Conservation (phyloP, 305 asterid species). For the Vinca major region DNA sequence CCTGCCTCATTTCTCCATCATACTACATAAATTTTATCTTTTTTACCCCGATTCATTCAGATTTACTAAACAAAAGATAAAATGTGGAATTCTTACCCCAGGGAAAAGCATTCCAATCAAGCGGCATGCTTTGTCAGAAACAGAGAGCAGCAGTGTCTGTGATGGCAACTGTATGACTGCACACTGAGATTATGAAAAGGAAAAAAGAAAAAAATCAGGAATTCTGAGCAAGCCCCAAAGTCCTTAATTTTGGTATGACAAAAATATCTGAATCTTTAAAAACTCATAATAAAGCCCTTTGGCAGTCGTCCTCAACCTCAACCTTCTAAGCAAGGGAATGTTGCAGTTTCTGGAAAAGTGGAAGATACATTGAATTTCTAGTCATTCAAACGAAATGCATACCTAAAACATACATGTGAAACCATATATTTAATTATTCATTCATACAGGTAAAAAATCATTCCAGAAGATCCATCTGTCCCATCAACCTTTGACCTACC, state of each 20-base stretch:
- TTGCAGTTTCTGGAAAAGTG: background rate
- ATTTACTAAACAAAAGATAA: background rate
- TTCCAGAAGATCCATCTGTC: background rate
- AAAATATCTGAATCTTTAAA: background rate
- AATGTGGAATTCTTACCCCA: conserved; percentile 46
- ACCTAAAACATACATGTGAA: background rate
- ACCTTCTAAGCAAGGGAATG: background rate
- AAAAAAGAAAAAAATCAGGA: background rate
- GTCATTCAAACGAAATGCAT: background rate
- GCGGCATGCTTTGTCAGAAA: conserved; percentile 87
- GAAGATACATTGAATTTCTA: background rate
- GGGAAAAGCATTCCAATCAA: conserved; percentile 99
- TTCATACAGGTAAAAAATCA: background rate
- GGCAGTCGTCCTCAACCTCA: background rate
- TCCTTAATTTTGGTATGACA: background rate
- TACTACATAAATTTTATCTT: background rate
- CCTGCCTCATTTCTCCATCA: no score
- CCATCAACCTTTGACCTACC: background rate
- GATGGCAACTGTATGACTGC: conserved; percentile 97
- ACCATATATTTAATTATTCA: background rate
- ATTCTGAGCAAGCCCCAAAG: background rate
- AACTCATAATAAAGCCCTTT: background rate
- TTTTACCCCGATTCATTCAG: background rate
- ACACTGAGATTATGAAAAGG: conserved; percentile 36
- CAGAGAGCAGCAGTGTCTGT: conserved; percentile 87